These are phyloP conservation scores for Boletus reticuloceps DNA, from an alignment of 768 basidiomycete genomes.

Conservation along the genomic window DNA sequence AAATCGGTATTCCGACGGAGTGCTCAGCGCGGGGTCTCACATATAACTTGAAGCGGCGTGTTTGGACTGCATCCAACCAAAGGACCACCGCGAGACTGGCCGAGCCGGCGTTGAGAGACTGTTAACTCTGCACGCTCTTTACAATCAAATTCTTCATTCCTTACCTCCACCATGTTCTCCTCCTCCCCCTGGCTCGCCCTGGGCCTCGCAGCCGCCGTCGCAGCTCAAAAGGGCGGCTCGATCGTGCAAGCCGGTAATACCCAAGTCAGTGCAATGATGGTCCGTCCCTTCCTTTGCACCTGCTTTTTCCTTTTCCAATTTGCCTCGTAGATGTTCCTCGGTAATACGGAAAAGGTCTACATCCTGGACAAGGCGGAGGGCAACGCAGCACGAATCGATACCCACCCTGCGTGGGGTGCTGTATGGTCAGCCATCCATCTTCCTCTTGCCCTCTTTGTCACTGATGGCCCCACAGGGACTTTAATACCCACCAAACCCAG, in stretches of 20 bases:
- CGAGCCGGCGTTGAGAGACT: background rate
- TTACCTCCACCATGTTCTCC: slow-evolving; percentile 25
- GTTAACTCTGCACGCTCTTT: slow-evolving; percentile 14
- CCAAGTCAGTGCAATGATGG: slow-evolving; percentile 54
- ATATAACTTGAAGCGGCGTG: background rate
- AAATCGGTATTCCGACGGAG: too few species aligned
- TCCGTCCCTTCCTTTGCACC: slow-evolving; percentile 22
- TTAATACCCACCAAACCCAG: slow-evolving; percentile 18
- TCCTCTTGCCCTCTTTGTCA: background rate
- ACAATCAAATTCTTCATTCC: slow-evolving; percentile 1
- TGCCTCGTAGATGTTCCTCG: slow-evolving; percentile 66
- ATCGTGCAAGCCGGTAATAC: slow-evolving; percentile 32
- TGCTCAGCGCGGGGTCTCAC: background rate
- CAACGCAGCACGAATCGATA: slow-evolving; percentile 61
- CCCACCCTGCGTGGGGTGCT: slow-evolving; percentile 73
- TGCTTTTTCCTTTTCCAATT: background rate
- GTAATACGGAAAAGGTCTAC: slow-evolving; percentile 78
- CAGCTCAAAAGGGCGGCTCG: slow-evolving; percentile 25
- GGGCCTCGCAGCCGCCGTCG: slow-evolving; percentile 39
- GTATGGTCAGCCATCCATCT: slow-evolving; percentile 46
- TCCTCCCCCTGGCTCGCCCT: slow-evolving; percentile 42
- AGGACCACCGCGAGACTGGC: background rate
- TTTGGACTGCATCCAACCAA: too few species aligned
- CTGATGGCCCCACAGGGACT: slow-evolving; percentile 18
- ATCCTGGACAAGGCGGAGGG: slow-evolving; percentile 90